Percentiles rank a stretch among this genome's conserved stretches.
These are phyloP conservation scores for Pythium aristosporum DNA, from an alignment of 352 stramenopile species.

Conservation along the genomic window DNA sequence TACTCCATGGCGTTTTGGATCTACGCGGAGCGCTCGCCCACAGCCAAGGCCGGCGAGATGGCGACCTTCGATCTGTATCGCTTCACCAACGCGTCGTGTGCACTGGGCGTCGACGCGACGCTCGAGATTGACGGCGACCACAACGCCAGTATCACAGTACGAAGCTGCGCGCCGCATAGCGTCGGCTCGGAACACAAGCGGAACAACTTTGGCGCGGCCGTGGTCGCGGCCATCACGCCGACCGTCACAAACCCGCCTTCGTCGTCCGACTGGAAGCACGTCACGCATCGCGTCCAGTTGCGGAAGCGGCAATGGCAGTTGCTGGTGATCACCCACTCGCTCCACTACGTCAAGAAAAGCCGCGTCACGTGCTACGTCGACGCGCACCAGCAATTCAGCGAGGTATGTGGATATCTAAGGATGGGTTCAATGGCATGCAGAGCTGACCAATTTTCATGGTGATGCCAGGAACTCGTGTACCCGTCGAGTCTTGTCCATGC, in stretches of 20 bases:
- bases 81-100: constrained; percentile 68
- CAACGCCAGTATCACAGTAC: constrained; percentile 42
- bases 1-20: constrained; percentile 83
- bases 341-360: constrained; percentile 87
- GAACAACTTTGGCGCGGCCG: constrained; percentile 36
- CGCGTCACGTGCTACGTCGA: constrained; percentile 77
- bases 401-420: constrained; percentile 20
- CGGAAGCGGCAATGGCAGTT: constrained; percentile 59
- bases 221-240: constrained; percentile 31
- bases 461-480: constrained; percentile 62
- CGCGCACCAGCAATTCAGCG: constrained; percentile 53
- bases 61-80: constrained; percentile 63
- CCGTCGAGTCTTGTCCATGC: constrained; percentile 69
- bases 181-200: constrained; percentile 30
- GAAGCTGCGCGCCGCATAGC: constrained; percentile 45
- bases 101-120: constrained; percentile 66
- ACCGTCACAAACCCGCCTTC: constrained; percentile 12
- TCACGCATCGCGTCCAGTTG: constrained; percentile 37
- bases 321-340: constrained; percentile 68
- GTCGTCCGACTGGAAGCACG: constrained; percentile 49
- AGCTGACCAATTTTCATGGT: neutral
- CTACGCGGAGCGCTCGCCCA: constrained; percentile 27
- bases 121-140: constrained; percentile 49
- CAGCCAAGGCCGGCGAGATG: neutral
- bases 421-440: constrained; percentile 23